Evolutionary conservation across 1,139 yeast genomes (phyloP), one percentile per base, ranked within the genome.

Genomic region (Diutina scorzettiae): DNA sequence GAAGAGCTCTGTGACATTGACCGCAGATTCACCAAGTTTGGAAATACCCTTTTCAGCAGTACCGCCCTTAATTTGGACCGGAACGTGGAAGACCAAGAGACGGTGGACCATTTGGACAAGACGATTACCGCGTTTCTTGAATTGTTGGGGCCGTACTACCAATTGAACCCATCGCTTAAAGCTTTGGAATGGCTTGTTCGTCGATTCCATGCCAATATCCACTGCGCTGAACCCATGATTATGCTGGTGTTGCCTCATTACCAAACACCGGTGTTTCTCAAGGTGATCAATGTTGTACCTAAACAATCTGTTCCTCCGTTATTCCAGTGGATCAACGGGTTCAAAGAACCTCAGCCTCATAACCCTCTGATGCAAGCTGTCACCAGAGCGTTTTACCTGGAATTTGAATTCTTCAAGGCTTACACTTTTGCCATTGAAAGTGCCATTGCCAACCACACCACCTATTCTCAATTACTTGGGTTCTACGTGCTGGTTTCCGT

Each of bases 181-280:
- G 93, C 96, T 9, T 69, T 86, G 11, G 99, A 91, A 64, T 91
- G 98, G 98, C 74, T 91, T 32, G 81, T 91, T 21, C 81, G 98
- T 63, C 73, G 97, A 52, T 93, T 89, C 58, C 86, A 84, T 57
- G 77, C 85, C 50, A 91, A 91, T 56, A 69, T 84, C 41, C 81
- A 82, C 54, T 86, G 84, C 53, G 66, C 87, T 0, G 97, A 91
- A 57, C 57, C 69, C 45, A 56, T 91, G 32, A 55, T 93, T 39
- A 63, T 89, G 45, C 70, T 87, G 3, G 71, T 81, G 2, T 66
- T 91, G 52, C 94, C 96, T 23, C 84, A 83, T 60, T 86, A 81
- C 57, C 73, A 72, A 50, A 68, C 76, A 37, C 81, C 87, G 0
- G 67, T 83, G 3, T 91, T 91, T 59, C 71, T 78, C 43, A 76